phyloP scores from a whole-genome alignment of 345 rosid species.

The Acer campestre region DNA sequence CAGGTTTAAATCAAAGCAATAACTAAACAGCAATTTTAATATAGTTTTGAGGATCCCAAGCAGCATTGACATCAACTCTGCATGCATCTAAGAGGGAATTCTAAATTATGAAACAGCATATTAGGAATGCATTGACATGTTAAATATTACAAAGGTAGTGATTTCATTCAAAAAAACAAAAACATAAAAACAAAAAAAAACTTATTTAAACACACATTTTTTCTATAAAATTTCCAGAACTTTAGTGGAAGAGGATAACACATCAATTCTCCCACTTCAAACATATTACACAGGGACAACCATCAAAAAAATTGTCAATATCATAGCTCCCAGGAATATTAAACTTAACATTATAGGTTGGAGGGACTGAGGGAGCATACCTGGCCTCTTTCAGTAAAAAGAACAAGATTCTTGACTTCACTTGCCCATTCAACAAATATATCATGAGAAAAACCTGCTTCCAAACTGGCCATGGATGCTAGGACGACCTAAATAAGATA shows the following conservation, averaged over 20 bases:
- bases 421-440: conserved; percentile 96
- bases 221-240: neutral
- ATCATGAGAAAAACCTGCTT: conserved; percentile 96
- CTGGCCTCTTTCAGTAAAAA: conserved; percentile 98
- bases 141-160: neutral
- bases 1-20: neutral
- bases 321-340: neutral
- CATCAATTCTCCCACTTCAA: neutral
- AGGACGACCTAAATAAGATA: conserved; percentile 69
- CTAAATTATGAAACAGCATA: neutral
- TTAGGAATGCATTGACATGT: neutral
- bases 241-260: neutral
- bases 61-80: neutral
- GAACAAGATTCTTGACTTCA: conserved; percentile 80
- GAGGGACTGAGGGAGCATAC: conserved; percentile 33
- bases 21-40: neutral
- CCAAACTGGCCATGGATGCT: conserved; percentile 97
- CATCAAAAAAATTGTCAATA: conserved; percentile 10
- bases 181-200: neutral
- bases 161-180: neutral
- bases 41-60: neutral
- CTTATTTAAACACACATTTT: neutral
- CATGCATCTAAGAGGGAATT: conserved; percentile 10
- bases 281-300: neutral
- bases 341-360: neutral